phyloP scores from a whole-genome alignment of 2,329 filamentous ascomycete species.

The Sclerotinia minor region DNA sequence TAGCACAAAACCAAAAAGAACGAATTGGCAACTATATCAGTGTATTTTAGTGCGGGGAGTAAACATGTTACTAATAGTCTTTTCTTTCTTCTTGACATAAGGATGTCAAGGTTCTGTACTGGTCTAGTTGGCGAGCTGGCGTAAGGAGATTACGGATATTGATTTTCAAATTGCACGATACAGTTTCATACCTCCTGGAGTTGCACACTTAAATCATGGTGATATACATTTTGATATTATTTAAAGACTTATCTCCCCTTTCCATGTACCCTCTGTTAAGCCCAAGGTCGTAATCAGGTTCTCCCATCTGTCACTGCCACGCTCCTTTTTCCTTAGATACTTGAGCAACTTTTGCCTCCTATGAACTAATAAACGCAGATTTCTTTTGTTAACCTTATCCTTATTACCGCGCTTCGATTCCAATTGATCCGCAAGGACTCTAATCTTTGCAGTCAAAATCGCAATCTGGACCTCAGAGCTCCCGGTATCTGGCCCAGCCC shows the following conservation, averaged over 20 bases:
- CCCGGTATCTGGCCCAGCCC: slow-evolving; percentile 89
- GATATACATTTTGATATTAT: slow-evolving; percentile 35
- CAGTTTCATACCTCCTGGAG: slow-evolving; percentile 35
- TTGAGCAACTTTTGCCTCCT: slow-evolving; percentile 82
- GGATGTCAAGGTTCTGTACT: slow-evolving; percentile 33
- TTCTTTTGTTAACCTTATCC: slow-evolving; percentile 94
- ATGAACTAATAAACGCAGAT: slow-evolving; percentile 82
- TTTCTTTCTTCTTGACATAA: slow-evolving; percentile 26
- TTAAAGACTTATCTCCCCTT: slow-evolving; percentile 80
- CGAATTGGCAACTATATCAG: slow-evolving; percentile 98
- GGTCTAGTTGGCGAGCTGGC: slow-evolving; percentile 35
- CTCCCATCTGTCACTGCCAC: slow-evolving; percentile 87
- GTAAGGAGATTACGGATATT: slow-evolving; percentile 36
- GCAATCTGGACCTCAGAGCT: slow-evolving; percentile 97
- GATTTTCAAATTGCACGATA: slow-evolving; percentile 32
- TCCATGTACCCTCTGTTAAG: slow-evolving; percentile 84
- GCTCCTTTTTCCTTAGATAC: slow-evolving; percentile 86
- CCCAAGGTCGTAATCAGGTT: slow-evolving; percentile 82
- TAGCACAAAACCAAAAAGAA: slow-evolving; percentile 99
- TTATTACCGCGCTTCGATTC: slow-evolving; percentile 68
- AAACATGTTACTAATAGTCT: slow-evolving; percentile 28
- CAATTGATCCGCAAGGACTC: slow-evolving; percentile 72
- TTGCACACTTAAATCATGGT: slow-evolving; percentile 15
- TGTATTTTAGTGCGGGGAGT: slow-evolving; percentile 67
- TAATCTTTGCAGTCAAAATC: slow-evolving; percentile 92